Conservation (phyloP, 2,329 filamentous ascomycete genomes). For the Didymella sp. region DNA sequence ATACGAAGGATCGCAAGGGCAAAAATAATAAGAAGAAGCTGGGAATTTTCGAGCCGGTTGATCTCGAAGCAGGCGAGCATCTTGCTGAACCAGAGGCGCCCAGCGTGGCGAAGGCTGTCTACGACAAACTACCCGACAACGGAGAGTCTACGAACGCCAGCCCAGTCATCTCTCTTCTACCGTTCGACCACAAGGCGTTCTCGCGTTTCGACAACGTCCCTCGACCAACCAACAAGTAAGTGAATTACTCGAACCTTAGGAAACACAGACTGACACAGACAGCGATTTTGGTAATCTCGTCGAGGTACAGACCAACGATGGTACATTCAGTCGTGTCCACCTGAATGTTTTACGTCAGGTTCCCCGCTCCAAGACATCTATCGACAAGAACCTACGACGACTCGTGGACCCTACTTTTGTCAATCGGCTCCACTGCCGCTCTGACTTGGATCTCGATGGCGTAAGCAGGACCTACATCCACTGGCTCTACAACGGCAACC, state of each 20-base stretch:
- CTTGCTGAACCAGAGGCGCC: background rate
- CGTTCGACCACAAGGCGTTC: background rate
- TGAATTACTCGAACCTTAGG: background rate
- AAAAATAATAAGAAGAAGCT: background rate
- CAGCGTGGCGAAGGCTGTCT: background rate
- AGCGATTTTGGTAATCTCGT: background rate
- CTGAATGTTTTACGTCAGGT: background rate
- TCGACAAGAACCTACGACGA: background rate
- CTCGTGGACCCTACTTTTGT: background rate
- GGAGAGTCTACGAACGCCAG: background rate
- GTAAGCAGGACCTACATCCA: background rate
- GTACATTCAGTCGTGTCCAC: background rate
- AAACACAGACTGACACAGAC: background rate
- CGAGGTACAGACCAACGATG: background rate
- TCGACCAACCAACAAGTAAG: background rate
- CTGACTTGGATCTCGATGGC: background rate
- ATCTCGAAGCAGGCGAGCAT: background rate
- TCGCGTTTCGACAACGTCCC: background rate
- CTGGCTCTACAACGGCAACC: constrained; percentile 1
- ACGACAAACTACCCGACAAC: background rate
- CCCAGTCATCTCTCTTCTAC: background rate
- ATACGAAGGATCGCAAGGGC: background rate
- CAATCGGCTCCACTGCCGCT: background rate
- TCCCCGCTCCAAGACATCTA: background rate
- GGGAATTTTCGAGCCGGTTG: background rate